These are phyloP conservation scores for Metschnikowia sp. DNA, from an alignment of 805 yeast species.

Conservation along the genomic window DNA sequence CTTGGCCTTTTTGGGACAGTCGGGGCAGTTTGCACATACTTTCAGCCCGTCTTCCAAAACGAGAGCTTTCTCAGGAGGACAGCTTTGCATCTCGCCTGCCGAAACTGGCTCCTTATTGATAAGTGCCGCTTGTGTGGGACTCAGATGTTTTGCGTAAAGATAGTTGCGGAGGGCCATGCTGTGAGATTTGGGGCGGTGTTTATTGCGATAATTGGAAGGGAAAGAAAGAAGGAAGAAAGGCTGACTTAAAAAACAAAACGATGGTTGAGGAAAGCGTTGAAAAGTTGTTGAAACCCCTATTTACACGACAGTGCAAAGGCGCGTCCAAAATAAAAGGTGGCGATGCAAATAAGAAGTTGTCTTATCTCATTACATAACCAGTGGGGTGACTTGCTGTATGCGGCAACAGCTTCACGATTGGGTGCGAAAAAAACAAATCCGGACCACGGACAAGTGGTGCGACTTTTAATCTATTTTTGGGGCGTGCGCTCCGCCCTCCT, in stretches of 20 bases:
- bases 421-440: conserved; percentile 11
- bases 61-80: conserved; percentile 13
- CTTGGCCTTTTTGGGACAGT: conserved; percentile 23
- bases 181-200: too few species aligned
- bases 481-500: background rate
- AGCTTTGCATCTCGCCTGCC: background rate
- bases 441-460: conserved; percentile 7
- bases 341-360: background rate
- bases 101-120: conserved; percentile 15
- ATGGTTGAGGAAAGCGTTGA: too few species aligned
- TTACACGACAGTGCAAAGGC: background rate
- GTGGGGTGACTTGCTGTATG: conserved; percentile 6
- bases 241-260: too few species aligned
- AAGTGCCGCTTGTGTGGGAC: conserved; percentile 16
- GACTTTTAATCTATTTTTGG: background rate
- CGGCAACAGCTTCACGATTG: conserved; percentile 4
- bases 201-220: background rate
- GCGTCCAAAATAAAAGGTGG: background rate
- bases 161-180: conserved; percentile 42
- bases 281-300: background rate
- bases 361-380: background rate
- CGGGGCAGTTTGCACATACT: conserved; percentile 29
- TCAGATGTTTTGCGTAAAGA: conserved; percentile 37
- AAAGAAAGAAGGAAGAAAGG: background rate
- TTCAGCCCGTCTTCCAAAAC: conserved; percentile 23